Conservation (phyloP, 257 asterid genomes). For the Solanum chaucha region DNA sequence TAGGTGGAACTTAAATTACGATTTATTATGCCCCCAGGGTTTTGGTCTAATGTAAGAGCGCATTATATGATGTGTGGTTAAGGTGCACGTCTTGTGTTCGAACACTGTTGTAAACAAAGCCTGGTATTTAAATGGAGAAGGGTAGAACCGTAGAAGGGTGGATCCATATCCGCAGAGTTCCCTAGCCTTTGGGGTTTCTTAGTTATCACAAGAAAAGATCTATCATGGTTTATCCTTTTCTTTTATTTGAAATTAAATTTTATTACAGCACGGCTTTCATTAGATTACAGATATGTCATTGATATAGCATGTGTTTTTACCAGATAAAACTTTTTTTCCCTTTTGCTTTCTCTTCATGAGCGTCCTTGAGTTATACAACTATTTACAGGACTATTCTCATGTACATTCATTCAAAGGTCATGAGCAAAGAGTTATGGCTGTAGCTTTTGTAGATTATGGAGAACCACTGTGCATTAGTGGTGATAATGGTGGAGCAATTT, state of each 20-base stretch:
- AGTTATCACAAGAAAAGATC: background rate
- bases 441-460: conserved; percentile 52
- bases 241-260: background rate
- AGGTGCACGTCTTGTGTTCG: background rate
- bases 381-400: conserved; percentile 55
- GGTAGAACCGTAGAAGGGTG: background rate
- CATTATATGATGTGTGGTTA: background rate
- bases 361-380: conserved; percentile 4
- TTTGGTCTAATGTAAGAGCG: background rate
- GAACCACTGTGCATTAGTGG: conserved; percentile 78
- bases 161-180: background rate
- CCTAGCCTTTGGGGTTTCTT: background rate
- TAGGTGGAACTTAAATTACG: background rate
- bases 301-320: background rate
- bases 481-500: conserved; percentile 68
- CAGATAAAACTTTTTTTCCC: background rate
- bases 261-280: background rate
- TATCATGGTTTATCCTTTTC: background rate
- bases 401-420: conserved; percentile 81
- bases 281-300: background rate
- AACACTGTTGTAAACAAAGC: background rate
- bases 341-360: background rate
- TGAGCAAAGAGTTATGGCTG: conserved; percentile 65
- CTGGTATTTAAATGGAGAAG: background rate
- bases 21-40: background rate